These are phyloP conservation scores for Russula lepida DNA, from an alignment of 768 basidiomycete species.

Conservation along the genomic window DNA sequence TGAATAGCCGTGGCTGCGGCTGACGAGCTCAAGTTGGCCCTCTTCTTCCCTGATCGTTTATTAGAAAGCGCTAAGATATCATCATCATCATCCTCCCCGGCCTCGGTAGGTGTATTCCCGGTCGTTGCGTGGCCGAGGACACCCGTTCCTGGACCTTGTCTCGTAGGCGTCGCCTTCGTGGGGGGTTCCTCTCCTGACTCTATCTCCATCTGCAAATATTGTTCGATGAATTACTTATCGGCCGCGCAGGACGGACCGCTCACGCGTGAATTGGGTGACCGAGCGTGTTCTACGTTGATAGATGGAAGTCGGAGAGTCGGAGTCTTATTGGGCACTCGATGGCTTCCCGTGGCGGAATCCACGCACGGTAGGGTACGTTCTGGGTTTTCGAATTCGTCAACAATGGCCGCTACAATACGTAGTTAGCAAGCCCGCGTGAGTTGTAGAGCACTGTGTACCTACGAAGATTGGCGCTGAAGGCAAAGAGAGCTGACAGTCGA, in stretches of 20 bases:
- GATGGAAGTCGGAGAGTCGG: neutral
- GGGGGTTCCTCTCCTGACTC: neutral
- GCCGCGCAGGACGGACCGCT: neutral
- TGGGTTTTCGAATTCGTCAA: constrained; percentile 38
- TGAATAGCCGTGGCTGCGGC: neutral
- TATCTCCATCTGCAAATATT: neutral
- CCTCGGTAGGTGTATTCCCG: neutral
- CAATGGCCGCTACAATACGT: constrained; percentile 40
- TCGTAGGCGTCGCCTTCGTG: neutral
- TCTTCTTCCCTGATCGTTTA: neutral
- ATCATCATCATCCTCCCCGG: neutral
- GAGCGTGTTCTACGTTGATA: neutral
- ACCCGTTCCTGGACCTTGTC: neutral
- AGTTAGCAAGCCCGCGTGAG: neutral
- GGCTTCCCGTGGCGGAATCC: neutral
- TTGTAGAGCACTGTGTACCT: constrained; percentile 27
- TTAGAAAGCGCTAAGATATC: neutral
- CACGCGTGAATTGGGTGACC: neutral
- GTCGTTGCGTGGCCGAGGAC: neutral
- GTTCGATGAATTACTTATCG: neutral
- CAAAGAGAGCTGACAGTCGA: constrained; percentile 65
- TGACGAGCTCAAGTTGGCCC: neutral
- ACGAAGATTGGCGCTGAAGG: constrained; percentile 60
- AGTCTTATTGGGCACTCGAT: neutral
- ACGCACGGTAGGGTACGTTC: constrained; percentile 30